Conservation (phyloP, 2,329 filamentous ascomycete species). For the Diaporthe batatas region DNA sequence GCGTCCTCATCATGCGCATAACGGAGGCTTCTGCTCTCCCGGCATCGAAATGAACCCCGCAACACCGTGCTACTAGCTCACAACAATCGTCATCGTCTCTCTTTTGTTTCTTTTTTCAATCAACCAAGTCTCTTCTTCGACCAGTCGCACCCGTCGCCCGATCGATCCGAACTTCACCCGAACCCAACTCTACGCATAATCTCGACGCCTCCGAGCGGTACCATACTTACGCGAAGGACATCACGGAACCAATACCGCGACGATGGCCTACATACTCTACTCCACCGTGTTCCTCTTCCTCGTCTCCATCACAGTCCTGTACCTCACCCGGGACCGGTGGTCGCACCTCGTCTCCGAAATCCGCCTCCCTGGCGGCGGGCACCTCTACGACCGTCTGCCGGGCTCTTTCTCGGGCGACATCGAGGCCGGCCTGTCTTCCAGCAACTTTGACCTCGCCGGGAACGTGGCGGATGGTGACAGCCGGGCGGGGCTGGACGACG, state of each 20-base stretch:
- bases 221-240: background rate
- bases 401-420: slow-evolving; percentile 85
- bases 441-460: slow-evolving; percentile 83
- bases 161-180: slow-evolving; percentile 25
- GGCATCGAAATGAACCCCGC: slow-evolving; percentile 32
- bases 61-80: slow-evolving; percentile 13
- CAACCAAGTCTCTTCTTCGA: slow-evolving; percentile 13
- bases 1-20: slow-evolving; percentile 22
- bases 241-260: slow-evolving; percentile 44
- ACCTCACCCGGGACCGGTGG: slow-evolving; percentile 86
- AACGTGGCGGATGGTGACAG: slow-evolving; percentile 86
- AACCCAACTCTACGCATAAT: slow-evolving; percentile 1
- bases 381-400: slow-evolving; percentile 83
- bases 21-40: slow-evolving; percentile 26
- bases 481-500: slow-evolving; percentile 84
- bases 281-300: slow-evolving; percentile 79
- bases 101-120: slow-evolving; percentile 33
- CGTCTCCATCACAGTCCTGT: slow-evolving; percentile 79
- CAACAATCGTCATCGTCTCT: slow-evolving; percentile 2
- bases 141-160: slow-evolving; percentile 17
- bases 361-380: slow-evolving; percentile 65
- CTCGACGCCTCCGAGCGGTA: background rate
- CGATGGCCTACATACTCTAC: slow-evolving; percentile 87
- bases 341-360: slow-evolving; percentile 69
- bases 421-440: slow-evolving; percentile 86